A percentile compares a stretch with the other conserved stretches of the same genome.
Evolutionary conservation across 1,284 basidiomycete genomes (phyloP).

Genomic region (Earliella scabrosa): DNA sequence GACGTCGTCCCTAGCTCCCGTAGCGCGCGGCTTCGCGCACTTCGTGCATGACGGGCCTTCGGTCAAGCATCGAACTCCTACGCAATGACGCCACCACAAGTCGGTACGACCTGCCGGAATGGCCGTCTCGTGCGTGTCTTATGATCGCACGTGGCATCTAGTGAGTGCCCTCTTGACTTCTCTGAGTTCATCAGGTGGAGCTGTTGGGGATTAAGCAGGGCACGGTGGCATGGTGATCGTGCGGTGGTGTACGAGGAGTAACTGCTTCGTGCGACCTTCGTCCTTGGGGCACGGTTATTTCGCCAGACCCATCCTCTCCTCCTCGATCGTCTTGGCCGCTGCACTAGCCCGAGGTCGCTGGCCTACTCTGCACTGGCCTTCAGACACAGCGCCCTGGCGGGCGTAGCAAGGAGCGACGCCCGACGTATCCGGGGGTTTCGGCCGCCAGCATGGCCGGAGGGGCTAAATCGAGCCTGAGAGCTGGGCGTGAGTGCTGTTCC

Average conservation of each 20-base stretch:
- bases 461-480: constrained; percentile 22
- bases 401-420: not conserved
- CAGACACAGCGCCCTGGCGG: not conserved
- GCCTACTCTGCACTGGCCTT: not conserved
- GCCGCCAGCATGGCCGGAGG: constrained; percentile 13
- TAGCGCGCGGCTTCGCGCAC: not conserved
- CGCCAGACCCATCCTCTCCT: not conserved
- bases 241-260: not conserved
- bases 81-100: constrained; percentile 3
- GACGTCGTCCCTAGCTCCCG: constrained; percentile 12
- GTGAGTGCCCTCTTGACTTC: constrained; percentile 6
- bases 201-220: not conserved
- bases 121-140: not conserved
- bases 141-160: no score
- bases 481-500: constrained; percentile 18
- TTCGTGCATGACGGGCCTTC: not conserved
- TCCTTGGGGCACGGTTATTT: not conserved
- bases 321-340: not conserved
- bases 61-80: not conserved
- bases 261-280: not conserved
- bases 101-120: not conserved
- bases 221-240: constrained; percentile 7
- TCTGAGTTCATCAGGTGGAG: constrained; percentile 5
- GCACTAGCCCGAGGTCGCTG: not conserved
- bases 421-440: constrained; percentile 16